Evolutionary conservation across 805 yeast genomes (phyloP).

Genomic region (Myxozyma lipomycoides): DNA sequence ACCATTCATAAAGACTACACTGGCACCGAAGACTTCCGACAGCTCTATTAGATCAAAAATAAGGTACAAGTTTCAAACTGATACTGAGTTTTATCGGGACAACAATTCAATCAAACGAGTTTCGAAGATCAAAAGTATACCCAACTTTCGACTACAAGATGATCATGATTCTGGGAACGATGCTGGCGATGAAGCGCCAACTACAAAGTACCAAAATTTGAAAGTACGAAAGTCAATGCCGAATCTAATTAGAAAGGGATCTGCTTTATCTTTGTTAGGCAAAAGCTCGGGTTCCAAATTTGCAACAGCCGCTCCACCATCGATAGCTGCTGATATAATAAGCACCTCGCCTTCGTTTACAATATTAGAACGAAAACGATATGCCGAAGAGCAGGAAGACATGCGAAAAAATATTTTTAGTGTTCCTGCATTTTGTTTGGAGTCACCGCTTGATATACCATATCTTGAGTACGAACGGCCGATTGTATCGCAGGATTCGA

Average conservation of each 20-base stretch:
- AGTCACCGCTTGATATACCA: background rate
- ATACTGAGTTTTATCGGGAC: slow-evolving; percentile 8
- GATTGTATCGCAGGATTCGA: background rate
- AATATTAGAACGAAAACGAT: background rate
- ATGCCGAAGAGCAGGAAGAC: background rate
- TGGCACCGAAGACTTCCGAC: background rate
- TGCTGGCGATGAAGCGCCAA: background rate
- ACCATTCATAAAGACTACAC: background rate
- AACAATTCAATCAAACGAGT: background rate
- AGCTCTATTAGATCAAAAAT: background rate
- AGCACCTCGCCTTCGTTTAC: background rate
- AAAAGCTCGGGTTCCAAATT: background rate
- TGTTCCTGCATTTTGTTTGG: background rate
- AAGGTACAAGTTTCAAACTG: slow-evolving; percentile 14
- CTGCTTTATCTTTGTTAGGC: slow-evolving; percentile 10
- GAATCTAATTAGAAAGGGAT: slow-evolving; percentile 6
- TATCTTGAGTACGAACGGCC: background rate
- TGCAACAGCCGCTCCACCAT: background rate
- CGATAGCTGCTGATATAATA: background rate
- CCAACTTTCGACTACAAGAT: background rate
- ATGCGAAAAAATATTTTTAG: background rate
- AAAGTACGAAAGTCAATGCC: slow-evolving; percentile 16
- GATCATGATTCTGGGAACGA: background rate
- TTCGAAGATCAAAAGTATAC: background rate
- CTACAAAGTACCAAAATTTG: background rate